Conservation (phyloP, 2,329 filamentous ascomycete species). For the Fusarium fujikuroi region DNA sequence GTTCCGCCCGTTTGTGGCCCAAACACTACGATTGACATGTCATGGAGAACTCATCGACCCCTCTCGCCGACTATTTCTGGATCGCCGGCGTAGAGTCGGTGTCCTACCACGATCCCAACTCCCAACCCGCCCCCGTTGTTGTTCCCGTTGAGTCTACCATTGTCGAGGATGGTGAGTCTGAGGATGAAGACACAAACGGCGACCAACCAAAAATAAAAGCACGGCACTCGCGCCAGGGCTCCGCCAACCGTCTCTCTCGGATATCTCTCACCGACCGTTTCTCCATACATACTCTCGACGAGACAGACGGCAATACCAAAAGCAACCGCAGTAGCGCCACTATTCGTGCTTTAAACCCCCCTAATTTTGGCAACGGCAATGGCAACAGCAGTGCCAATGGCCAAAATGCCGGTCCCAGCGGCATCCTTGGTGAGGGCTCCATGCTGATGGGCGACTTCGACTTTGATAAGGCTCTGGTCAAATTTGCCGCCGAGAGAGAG, state of each 20-base stretch:
- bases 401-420: constrained; percentile 37
- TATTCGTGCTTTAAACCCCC: constrained; percentile 60
- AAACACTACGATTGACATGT: constrained; percentile 53
- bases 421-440: constrained; percentile 47
- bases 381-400: constrained; percentile 30
- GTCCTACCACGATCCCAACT: constrained; percentile 68
- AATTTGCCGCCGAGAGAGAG: constrained; percentile 95
- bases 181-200: constrained; percentile 52
- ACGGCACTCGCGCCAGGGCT: constrained; percentile 71
- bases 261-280: constrained; percentile 60
- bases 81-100: constrained; percentile 77
- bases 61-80: constrained; percentile 81
- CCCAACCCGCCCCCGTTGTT: constrained; percentile 36
- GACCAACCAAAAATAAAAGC: constrained; percentile 42
- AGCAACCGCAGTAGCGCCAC: constrained; percentile 76
- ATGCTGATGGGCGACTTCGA: constrained; percentile 75
- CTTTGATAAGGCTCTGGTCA: constrained; percentile 91
- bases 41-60: constrained; percentile 71
- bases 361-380: constrained; percentile 41
- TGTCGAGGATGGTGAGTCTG: constrained; percentile 69
- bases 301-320: constrained; percentile 65
- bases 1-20: constrained; percentile 39
- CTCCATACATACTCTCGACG: constrained; percentile 67
- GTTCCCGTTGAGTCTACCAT: constrained; percentile 67
- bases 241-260: constrained; percentile 68